phyloP scores from a whole-genome alignment of 129 eudicot species.

The Flaveria sonorensis region DNA sequence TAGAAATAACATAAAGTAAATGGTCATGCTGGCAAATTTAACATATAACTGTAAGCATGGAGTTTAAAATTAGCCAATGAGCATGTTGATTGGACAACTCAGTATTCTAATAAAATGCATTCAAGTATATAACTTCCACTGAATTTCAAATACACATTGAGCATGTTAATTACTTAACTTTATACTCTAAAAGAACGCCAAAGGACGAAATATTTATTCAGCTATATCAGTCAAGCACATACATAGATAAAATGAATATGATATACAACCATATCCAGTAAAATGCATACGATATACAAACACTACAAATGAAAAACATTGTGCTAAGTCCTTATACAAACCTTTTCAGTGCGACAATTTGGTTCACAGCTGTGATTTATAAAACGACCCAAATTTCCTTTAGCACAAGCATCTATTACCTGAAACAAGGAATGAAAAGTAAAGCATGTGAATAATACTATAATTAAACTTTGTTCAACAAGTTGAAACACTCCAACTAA shows the following conservation, averaged over 20 bases:
- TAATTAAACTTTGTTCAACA: background rate
- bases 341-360: conserved; percentile 98
- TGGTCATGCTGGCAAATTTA: background rate
- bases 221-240: background rate
- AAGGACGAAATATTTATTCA: background rate
- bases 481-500: background rate
- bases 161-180: background rate
- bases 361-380: conserved; percentile 99
- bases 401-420: conserved; percentile 97
- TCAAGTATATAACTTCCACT: conserved; percentile 4
- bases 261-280: too few relatives aligned
- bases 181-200: conserved; percentile 12
- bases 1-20: conserved; percentile 32
- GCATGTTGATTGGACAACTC: background rate
- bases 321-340: conserved; percentile 29
- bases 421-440: conserved; percentile 34
- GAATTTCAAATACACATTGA: conserved; percentile 1
- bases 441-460: conserved; percentile 6
- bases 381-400: conserved; percentile 96
- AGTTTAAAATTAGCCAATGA: conserved; percentile 10
- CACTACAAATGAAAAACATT: background rate
- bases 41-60: conserved; percentile 1
- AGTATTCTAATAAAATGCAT: background rate
- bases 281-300: too few relatives aligned
- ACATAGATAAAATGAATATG: background rate